These are phyloP conservation scores for Kwoniella bestiolae DNA, from an alignment of 768 basidiomycete species.

Conservation along the genomic window DNA sequence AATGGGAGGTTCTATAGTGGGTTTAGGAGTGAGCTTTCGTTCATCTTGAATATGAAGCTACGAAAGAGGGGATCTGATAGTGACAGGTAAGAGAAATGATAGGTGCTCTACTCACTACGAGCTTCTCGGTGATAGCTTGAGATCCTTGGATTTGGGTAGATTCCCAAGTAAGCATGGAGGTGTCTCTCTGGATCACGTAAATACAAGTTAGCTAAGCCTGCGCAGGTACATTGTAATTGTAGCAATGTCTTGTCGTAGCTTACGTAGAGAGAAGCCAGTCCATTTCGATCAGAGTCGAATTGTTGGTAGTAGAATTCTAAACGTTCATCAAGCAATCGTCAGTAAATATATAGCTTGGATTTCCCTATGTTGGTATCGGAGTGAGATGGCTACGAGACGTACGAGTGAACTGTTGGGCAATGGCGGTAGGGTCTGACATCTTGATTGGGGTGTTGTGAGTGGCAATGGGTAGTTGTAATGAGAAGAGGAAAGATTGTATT, in stretches of 20 bases:
- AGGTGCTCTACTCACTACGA: conserved; percentile 73
- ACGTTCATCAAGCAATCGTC: conserved; percentile 6
- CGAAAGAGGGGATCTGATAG: no score
- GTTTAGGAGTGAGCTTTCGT: no score
- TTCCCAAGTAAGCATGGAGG: conserved; percentile 84
- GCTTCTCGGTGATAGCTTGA: conserved; percentile 71
- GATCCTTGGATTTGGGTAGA: conserved; percentile 66
- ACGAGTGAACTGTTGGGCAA: conserved; percentile 67
- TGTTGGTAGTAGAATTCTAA: conserved; percentile 78
- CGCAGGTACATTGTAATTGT: no score
- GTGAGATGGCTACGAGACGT: conserved; percentile 11
- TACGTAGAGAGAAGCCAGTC: conserved; percentile 76
- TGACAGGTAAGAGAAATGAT: no score
- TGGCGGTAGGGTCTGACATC: conserved; percentile 73
- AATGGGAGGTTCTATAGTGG: conserved; percentile 72
- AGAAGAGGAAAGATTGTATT: not conserved
- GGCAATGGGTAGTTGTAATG: not conserved
- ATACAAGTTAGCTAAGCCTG: not conserved
- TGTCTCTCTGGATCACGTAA: conserved; percentile 64
- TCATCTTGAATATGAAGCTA: no score
- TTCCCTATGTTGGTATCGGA: not conserved
- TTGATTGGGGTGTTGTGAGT: conserved; percentile 22
- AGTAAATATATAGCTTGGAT: no score
- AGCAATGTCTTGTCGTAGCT: no score
- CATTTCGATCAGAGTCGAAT: conserved; percentile 69